phyloP scores from a whole-genome alignment of 208 protist genomes.

The Wallacemonas rigidus region DNA sequence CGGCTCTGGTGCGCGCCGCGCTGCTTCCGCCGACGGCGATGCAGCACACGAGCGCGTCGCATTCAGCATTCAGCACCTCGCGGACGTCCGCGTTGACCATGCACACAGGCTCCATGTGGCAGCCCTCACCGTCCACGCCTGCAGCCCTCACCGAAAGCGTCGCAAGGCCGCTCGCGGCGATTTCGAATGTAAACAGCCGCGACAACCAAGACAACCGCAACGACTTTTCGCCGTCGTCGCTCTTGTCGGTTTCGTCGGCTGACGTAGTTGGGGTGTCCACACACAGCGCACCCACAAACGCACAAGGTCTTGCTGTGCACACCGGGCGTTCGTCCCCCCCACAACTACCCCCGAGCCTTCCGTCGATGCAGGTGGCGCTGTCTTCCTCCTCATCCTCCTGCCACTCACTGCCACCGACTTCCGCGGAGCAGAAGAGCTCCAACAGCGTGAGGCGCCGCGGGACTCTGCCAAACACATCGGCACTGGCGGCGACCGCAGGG shows the following conservation, averaged over 20 bases:
- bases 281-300: no score
- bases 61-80: not conserved
- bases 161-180: not conserved
- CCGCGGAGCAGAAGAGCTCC: no score
- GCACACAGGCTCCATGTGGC: not conserved
- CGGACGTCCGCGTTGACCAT: not conserved
- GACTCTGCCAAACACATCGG: no score
- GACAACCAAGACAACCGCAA: not conserved
- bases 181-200: not conserved
- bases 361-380: no score
- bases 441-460: no score
- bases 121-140: conserved; percentile 3
- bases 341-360: no score
- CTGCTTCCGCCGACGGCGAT: conserved; percentile 25
- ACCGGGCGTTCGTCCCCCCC: no score
- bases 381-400: no score
- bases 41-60: not conserved
- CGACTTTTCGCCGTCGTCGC: not conserved
- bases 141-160: not conserved
- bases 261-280: not conserved
- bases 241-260: not conserved
- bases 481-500: no score
- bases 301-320: no score
- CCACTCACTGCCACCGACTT: no score
- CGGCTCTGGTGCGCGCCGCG: conserved; percentile 42